Percentiles rank a stretch among this genome's conserved stretches.
phyloP scores from a whole-genome alignment of 2,329 filamentous ascomycete species.

The Trichoderma koningii region DNA sequence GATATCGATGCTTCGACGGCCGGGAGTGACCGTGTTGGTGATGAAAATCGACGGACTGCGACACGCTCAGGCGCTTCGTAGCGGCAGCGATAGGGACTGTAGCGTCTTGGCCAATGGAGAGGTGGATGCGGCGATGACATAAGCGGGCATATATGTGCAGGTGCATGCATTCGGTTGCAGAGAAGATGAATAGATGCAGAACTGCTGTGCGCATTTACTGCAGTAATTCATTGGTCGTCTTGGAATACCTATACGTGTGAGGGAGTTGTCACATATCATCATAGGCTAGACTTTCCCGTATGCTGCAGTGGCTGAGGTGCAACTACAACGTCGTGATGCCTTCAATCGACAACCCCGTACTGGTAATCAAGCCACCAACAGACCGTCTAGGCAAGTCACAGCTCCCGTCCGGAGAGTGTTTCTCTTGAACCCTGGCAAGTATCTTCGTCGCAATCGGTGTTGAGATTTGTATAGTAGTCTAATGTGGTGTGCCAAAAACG shows the following conservation, averaged over 20 bases:
- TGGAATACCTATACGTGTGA: too few species aligned
- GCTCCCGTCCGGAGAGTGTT: neutral
- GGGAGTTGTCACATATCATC: too few species aligned
- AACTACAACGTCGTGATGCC: neutral
- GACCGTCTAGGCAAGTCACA: neutral
- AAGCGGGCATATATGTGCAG: slow-evolving; percentile 7
- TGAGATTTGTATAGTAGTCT: slow-evolving; percentile 28
- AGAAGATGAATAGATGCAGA: neutral
- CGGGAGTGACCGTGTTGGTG: slow-evolving; percentile 2
- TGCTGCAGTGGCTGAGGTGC: neutral
- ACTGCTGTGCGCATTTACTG: neutral
- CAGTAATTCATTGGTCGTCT: too few species aligned
- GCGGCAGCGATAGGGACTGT: neutral
- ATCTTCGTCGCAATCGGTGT: slow-evolving; percentile 14
- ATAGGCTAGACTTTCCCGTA: too few species aligned
- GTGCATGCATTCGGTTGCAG: neutral
- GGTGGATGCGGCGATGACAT: slow-evolving; percentile 11
- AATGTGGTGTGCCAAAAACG: slow-evolving; percentile 21
- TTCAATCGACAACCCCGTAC: neutral
- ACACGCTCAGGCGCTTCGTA: neutral
- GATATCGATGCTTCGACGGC: neutral
- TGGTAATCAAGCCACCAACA: neutral
- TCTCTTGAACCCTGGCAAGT: neutral
- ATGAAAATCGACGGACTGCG: slow-evolving; percentile 5
- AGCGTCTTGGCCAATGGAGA: slow-evolving; percentile 18